These are phyloP conservation scores for Aspergillus pseudoterreus DNA, from an alignment of 2,329 filamentous ascomycete species.

Conservation along the genomic window DNA sequence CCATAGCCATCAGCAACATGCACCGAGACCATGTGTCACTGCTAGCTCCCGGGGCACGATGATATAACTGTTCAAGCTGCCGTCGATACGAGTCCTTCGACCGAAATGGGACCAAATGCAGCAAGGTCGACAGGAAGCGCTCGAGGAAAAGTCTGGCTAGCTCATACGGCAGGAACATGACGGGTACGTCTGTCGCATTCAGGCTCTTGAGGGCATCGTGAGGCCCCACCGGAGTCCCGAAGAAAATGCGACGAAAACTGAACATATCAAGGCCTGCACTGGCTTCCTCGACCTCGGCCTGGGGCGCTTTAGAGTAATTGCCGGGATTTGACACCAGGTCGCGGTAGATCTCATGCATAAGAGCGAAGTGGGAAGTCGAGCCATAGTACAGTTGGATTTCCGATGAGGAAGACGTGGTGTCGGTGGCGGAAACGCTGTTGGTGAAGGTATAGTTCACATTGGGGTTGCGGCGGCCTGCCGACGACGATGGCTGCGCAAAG, in stretches of 20 bases:
- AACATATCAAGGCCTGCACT: conserved; percentile 37
- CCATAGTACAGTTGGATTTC: conserved; percentile 47
- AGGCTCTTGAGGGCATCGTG: conserved; percentile 24
- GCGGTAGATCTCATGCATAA: conserved; percentile 39
- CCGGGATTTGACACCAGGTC: conserved; percentile 24
- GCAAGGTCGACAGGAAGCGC: conserved; percentile 38
- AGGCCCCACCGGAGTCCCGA: conserved; percentile 37
- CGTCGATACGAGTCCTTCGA: conserved; percentile 33
- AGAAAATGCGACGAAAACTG: conserved; percentile 37
- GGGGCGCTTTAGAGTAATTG: conserved; percentile 14
- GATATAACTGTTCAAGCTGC: conserved; percentile 35
- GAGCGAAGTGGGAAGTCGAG: conserved; percentile 45
- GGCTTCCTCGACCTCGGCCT: conserved; percentile 35
- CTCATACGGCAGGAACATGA: conserved; percentile 39
- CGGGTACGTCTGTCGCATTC: conserved; percentile 18
- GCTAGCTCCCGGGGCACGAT: conserved; percentile 24
- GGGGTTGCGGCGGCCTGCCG: conserved; percentile 12
- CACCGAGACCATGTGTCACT: conserved; percentile 35
- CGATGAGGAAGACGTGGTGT: conserved; percentile 44
- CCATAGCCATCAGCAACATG: conserved; percentile 38
- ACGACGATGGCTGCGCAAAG: conserved; percentile 7
- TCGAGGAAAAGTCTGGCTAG: conserved; percentile 38
- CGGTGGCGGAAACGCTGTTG: conserved; percentile 47
- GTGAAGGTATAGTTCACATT: conserved; percentile 29
- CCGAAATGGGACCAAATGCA: conserved; percentile 38